These are phyloP conservation scores for Euryodendron excelsum DNA, from an alignment of 148 eudicot genomes.

Conservation along the genomic window DNA sequence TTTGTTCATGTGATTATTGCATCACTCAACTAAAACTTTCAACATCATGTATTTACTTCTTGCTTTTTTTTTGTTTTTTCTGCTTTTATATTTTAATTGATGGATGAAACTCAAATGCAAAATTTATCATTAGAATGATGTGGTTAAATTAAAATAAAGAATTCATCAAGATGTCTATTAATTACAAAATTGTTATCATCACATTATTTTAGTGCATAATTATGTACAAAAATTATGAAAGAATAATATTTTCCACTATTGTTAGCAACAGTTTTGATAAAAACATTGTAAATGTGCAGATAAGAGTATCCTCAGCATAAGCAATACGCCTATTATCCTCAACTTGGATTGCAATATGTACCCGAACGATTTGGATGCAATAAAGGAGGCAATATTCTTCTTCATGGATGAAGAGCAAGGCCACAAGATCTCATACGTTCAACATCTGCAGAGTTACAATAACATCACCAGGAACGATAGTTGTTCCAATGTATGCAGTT, in stretches of 20 bases:
- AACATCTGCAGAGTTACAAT: slow-evolving; percentile 31
- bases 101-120: slow-evolving; percentile 28
- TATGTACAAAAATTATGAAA: too few relatives aligned
- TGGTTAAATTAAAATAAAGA: too few relatives aligned
- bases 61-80: neutral
- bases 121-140: too few relatives aligned
- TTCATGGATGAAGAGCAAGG: slow-evolving; percentile 43
- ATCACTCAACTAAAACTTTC: neutral
- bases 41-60: neutral
- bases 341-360: slow-evolving; percentile 50
- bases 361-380: slow-evolving; percentile 41
- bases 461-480: slow-evolving; percentile 36
- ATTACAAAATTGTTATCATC: too few relatives aligned
- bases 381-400: slow-evolving; percentile 40
- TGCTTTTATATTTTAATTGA: slow-evolving; percentile 39
- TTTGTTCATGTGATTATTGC: too few relatives aligned
- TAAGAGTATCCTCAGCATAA: slow-evolving; percentile 48
- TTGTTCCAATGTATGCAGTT: slow-evolving; percentile 16
- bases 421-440: slow-evolving; percentile 30
- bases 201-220: too few relatives aligned
- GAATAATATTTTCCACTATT: too few relatives aligned
- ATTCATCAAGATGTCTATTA: too few relatives aligned
- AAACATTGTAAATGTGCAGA: slow-evolving; percentile 23
- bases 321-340: slow-evolving; percentile 43
- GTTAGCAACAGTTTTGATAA: neutral